A percentile compares a stretch with the other conserved stretches of the same genome.
Conservation (phyloP, 495 filamentous ascomycete genomes). For the Neurospora sp. region DNA sequence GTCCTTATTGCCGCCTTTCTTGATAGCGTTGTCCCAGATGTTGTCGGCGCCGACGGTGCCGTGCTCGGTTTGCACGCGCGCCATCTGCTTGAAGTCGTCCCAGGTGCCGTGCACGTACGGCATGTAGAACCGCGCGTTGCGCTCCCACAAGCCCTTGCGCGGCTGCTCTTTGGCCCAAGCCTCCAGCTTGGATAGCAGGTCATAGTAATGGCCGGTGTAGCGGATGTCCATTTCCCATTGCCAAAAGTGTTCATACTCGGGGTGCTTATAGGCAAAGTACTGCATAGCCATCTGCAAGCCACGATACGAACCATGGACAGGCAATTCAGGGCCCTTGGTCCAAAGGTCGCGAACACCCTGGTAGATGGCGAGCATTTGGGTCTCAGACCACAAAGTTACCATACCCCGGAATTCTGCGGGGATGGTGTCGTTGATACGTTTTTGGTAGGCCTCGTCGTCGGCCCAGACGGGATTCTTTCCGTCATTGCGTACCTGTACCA, state of each 20-base stretch:
- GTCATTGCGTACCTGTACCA: slow-evolving; percentile 68
- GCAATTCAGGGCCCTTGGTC: slow-evolving; percentile 53
- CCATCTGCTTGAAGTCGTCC: slow-evolving; percentile 88
- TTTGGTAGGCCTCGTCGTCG: slow-evolving; percentile 45
- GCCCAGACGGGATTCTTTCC: slow-evolving; percentile 53
- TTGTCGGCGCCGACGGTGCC: slow-evolving; percentile 66
- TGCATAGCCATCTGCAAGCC: slow-evolving; percentile 90
- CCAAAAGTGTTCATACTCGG: slow-evolving; percentile 94
- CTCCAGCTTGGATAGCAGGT: slow-evolving; percentile 66
- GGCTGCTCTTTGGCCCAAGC: slow-evolving; percentile 76
- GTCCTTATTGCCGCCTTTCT: slow-evolving; percentile 24
- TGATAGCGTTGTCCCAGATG: slow-evolving; percentile 42
- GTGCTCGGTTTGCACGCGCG: slow-evolving; percentile 79
- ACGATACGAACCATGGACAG: slow-evolving; percentile 84
- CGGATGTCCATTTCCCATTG: slow-evolving; percentile 98
- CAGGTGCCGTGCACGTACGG: slow-evolving; percentile 80
- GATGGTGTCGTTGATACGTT: slow-evolving; percentile 55
- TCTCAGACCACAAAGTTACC: slow-evolving; percentile 82
- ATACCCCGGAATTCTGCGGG: slow-evolving; percentile 84
- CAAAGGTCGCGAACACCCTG: slow-evolving; percentile 67
- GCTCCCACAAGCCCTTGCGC: slow-evolving; percentile 87
- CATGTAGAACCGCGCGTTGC: slow-evolving; percentile 84
- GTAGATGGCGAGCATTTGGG: slow-evolving; percentile 84
- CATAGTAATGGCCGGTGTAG: slow-evolving; percentile 94
- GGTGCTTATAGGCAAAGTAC: slow-evolving; percentile 79